Percentiles rank a stretch among this genome's conserved stretches.
Evolutionary conservation across 1,139 yeast species (phyloP).

Genomic region (Zygotorulaspora mrakii): DNA sequence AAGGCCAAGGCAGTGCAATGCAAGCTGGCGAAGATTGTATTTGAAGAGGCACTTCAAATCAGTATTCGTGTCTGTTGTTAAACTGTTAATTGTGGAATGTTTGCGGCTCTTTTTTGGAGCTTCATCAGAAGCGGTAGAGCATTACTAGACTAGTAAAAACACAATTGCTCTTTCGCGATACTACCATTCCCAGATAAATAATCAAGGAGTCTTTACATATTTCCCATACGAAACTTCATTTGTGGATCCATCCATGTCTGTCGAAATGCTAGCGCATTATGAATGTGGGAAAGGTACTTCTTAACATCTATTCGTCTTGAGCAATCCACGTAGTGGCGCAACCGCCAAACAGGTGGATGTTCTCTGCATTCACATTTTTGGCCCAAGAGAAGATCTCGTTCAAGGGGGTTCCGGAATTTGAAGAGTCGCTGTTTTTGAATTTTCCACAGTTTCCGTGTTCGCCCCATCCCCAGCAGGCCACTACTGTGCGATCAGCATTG

Average conservation of each 20-base stretch:
- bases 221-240: constrained; percentile 30
- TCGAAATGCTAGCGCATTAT: constrained; percentile 12
- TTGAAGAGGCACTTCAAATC: constrained; percentile 1
- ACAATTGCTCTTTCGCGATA: constrained; percentile 18
- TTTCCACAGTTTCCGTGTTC: constrained; percentile 95
- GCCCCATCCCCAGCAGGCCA: constrained; percentile 96
- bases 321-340: constrained; percentile 36
- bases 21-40: background rate
- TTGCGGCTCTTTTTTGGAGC: constrained; percentile 5
- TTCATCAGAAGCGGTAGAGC: constrained; percentile 13
- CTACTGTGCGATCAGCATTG: background rate
- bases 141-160: background rate
- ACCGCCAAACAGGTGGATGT: constrained; percentile 29
- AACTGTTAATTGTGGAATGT: constrained; percentile 6
- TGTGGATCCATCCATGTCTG: background rate
- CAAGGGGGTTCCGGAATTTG: constrained; percentile 27
- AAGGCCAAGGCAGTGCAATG: too few species aligned
- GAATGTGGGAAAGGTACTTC: constrained; percentile 37
- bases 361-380: constrained; percentile 5
- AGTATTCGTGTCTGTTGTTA: background rate
- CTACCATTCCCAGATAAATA: constrained; percentile 31
- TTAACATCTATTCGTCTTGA: constrained; percentile 21
- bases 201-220: constrained; percentile 37
- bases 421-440: constrained; percentile 19
- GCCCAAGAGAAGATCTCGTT: constrained; percentile 7